Conservation (phyloP, 2,329 filamentous ascomycete genomes). For the Whalleya microplaca region DNA sequence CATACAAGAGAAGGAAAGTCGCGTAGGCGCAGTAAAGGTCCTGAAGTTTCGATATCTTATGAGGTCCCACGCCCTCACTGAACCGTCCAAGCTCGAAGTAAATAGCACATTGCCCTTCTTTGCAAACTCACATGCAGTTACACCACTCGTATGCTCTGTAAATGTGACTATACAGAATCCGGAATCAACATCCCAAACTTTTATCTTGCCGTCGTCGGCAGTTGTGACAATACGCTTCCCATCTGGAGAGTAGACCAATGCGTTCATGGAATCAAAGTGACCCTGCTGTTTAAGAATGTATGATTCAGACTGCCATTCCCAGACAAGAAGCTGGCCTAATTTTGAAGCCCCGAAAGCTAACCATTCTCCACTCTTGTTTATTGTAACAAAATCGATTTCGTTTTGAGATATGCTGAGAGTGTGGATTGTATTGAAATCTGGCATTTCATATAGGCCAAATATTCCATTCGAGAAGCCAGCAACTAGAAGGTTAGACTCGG, state of each 20-base stretch:
- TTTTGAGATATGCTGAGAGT: conserved; percentile 93
- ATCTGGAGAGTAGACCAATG: conserved; percentile 89
- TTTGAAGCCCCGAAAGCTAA: conserved; percentile 95
- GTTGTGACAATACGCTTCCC: conserved; percentile 91
- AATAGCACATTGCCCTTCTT: conserved; percentile 96
- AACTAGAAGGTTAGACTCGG: conserved; percentile 87
- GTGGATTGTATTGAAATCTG: conserved; percentile 94
- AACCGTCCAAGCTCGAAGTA: conserved; percentile 92
- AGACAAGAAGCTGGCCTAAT: conserved; percentile 92
- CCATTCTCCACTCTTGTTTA: conserved; percentile 96
- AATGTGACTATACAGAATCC: conserved; percentile 99
- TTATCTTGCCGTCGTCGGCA: conserved; percentile 96
- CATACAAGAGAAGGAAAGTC: conserved; percentile 89
- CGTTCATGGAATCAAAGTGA: conserved; percentile 95
- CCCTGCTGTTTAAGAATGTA: conserved; percentile 98
- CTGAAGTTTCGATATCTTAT: conserved; percentile 96
- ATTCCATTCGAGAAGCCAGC: conserved; percentile 94
- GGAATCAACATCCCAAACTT: conserved; percentile 95
- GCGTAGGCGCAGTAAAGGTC: conserved; percentile 91
- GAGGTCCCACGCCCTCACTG: conserved; percentile 92
- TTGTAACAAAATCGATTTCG: conserved; percentile 91
- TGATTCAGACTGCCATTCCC: conserved; percentile 99
- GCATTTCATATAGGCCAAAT: conserved; percentile 94
- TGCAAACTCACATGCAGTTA: conserved; percentile 92
- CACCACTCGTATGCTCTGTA: conserved; percentile 92